Base-by-base conservation (phyloP, 2,329 filamentous ascomycete species). In the Fusarium liriodendri region DNA sequence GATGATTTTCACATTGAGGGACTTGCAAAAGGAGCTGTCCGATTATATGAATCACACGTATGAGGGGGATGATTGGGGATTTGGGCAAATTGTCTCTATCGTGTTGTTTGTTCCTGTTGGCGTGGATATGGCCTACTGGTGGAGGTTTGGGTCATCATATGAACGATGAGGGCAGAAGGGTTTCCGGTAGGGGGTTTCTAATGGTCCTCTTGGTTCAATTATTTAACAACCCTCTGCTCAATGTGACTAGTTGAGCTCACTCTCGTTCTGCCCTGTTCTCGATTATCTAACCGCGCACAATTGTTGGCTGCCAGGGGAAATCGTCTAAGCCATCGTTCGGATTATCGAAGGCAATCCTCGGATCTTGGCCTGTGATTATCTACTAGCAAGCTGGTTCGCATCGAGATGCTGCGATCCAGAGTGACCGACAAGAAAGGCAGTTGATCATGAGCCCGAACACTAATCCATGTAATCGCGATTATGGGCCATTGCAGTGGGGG, bases 41-140 rank as follows among this genome's bases (percentile, higher is more conserved):
- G 8, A 59, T 20, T 45, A 35, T 0, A 60, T 63, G 52, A 65
- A 33, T 7, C 37, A 67, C 2, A 18, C 22, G 0, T 71, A 71
- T 37, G 38, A n/a, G 16, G 74, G 70, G 1, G 55, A 66, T 1
- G 25, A 35, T 4, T 79, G 74, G 74, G 76, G 67, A 1, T 77
- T 76, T 42, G 77, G 76, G 0, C 75, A 78, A 16, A 71, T 80
- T 16, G 65, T 80, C 11, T 78, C 70, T 13, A 62, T 79, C 16
- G 47, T 78, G 27, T 40, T 77, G 14, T 78, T 80, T 69, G 50
- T 62, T 1, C 76, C 73, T 5, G 70, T 79, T 11, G 65, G 29
- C 6, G 69, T 77, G n/a, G 63, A 69, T 13, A 75, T 77, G 71
- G 40, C 14, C 6, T 78, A 73, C 14, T 40, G 47, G 1, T 70